Percentiles rank a stretch among this genome's conserved stretches.
phyloP scores from a whole-genome alignment of 768 basidiomycete genomes.

The Lepiota venenata region DNA sequence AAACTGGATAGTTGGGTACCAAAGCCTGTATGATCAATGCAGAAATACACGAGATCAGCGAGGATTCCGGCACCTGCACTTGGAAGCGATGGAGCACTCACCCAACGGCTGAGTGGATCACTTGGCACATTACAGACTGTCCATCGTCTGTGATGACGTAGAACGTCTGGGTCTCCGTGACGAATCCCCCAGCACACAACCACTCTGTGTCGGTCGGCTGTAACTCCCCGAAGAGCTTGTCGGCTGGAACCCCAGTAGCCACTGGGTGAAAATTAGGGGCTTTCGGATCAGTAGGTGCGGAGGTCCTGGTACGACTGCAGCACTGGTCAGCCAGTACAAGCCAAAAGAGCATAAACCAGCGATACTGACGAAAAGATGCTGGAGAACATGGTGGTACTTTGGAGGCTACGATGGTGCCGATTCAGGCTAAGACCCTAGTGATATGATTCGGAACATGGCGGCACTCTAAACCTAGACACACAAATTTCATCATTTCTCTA shows the following conservation, averaged over 20 bases:
- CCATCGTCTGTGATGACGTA: constrained; percentile 85
- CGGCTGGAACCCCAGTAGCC: constrained; percentile 49
- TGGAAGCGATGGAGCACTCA: constrained; percentile 33
- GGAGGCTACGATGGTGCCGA: not conserved
- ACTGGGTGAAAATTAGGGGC: constrained; percentile 86
- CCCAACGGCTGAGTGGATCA: constrained; percentile 90
- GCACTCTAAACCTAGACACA: not conserved
- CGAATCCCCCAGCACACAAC: constrained; percentile 80
- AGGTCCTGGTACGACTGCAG: constrained; percentile 35
- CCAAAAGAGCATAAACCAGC: not conserved
- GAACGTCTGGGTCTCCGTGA: constrained; percentile 87
- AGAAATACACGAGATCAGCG: constrained; percentile 2
- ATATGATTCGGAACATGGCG: constrained; percentile 2
- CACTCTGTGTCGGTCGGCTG: constrained; percentile 76
- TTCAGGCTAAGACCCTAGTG: not conserved
- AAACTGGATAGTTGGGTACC: constrained; percentile 95
- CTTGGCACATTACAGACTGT: constrained; percentile 71
- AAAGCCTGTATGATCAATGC: constrained; percentile 53
- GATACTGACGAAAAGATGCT: constrained; percentile 12
- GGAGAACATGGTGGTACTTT: constrained; percentile 7
- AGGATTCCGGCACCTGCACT: constrained; percentile 7
- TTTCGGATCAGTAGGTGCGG: constrained; percentile 54
- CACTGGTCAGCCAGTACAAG: constrained; percentile 1
- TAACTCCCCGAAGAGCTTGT: constrained; percentile 73
- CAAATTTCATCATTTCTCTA: not conserved